Evolutionary conservation across 2,329 filamentous ascomycete genomes (phyloP).

Genomic region (Basipetospora chlamydospora): DNA sequence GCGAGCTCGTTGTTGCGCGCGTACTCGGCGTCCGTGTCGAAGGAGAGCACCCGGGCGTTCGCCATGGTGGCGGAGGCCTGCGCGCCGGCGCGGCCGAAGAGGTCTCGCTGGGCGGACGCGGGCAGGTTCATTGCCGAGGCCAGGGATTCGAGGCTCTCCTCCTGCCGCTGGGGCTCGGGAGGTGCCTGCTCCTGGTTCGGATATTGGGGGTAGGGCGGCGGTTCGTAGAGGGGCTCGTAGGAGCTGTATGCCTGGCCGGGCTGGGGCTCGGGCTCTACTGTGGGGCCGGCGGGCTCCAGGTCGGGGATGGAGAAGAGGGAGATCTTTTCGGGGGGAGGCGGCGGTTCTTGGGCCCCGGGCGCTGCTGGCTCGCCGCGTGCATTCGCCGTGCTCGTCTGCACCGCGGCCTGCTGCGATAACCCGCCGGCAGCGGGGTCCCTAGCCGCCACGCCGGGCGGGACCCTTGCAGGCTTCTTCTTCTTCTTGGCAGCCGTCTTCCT

Average conservation of each 20-base stretch:
- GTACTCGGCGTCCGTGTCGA: slow-evolving; percentile 84
- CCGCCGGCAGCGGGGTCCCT: too few relatives aligned
- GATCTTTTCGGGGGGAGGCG: slow-evolving; percentile 28
- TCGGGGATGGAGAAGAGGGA: slow-evolving; percentile 55
- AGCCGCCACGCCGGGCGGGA: background rate
- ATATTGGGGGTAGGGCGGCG: slow-evolving; percentile 9
- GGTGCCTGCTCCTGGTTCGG: background rate
- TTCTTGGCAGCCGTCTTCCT: slow-evolving; percentile 61
- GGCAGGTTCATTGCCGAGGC: slow-evolving; percentile 70
- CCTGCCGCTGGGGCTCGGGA: background rate
- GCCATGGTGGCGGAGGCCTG: slow-evolving; percentile 24
- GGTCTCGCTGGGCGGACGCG: slow-evolving; percentile 59
- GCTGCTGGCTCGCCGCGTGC: background rate
- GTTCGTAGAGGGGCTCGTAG: slow-evolving; percentile 40
- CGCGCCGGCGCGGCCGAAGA: slow-evolving; percentile 58
- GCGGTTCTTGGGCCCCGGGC: background rate
- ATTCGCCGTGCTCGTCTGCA: background rate
- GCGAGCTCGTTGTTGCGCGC: slow-evolving; percentile 66
- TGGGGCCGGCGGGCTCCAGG: slow-evolving; percentile 16
- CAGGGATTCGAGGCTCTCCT: slow-evolving; percentile 27
- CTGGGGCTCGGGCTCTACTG: slow-evolving; percentile 6
- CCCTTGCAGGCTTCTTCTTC: slow-evolving; percentile 17
- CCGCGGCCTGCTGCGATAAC: too few relatives aligned
- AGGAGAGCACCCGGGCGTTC: slow-evolving; percentile 56
- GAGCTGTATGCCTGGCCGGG: slow-evolving; percentile 11